phyloP scores from a whole-genome alignment of 2,329 filamentous ascomycete genomes.

The Cercospora sesami region DNA sequence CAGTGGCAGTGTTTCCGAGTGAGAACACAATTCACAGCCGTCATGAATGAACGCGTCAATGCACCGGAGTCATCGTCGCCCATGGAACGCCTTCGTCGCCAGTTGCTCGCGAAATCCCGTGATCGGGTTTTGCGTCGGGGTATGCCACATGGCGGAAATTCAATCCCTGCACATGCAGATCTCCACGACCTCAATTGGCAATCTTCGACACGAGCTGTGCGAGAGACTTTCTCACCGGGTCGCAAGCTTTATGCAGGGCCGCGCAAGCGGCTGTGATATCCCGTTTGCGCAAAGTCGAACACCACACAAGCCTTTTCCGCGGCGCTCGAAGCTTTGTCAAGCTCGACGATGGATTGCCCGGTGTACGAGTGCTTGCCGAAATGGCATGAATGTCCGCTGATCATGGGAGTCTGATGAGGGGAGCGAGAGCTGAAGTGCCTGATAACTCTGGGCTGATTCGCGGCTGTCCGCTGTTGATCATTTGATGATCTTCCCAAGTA shows the following conservation, averaged over 20 bases:
- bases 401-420: neutral
- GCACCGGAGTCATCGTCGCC: too few relatives aligned
- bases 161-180: neutral
- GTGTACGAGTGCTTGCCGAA: neutral
- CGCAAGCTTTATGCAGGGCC: neutral
- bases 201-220: neutral
- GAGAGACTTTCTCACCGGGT: neutral
- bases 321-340: neutral
- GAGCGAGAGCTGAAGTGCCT: neutral
- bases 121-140: neutral
- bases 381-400: neutral
- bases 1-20: neutral
- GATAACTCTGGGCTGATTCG: neutral
- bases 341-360: neutral
- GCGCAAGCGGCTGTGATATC: neutral
- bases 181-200: neutral
- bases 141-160: conserved; percentile 2
- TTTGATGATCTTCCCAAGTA: neutral
- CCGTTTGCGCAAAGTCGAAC: neutral
- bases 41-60: neutral
- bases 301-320: neutral
- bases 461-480: neutral
- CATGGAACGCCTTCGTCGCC: neutral
- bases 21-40: neutral
- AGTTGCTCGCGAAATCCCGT: neutral